These are phyloP conservation scores for Sphenostylis stenocarpa DNA, from an alignment of 306 rosid species.

Conservation along the genomic window DNA sequence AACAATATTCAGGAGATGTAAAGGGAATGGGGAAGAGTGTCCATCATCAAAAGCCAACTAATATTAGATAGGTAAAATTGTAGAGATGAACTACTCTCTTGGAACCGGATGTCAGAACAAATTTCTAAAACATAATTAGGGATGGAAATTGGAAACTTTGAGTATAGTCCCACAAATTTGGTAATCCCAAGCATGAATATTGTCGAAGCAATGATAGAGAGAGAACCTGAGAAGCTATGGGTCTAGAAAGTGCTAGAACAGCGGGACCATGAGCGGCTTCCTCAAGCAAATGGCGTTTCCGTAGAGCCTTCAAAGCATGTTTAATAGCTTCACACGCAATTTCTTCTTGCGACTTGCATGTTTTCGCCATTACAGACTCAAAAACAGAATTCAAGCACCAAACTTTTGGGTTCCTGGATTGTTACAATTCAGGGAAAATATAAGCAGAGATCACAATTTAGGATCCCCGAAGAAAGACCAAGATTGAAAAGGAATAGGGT, in stretches of 20 bases:
- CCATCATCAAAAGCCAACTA: conserved; percentile 8
- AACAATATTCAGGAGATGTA: background rate
- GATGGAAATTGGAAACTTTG: background rate
- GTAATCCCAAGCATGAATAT: background rate
- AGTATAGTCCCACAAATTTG: background rate
- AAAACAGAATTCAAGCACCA: conserved; percentile 9
- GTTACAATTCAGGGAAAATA: background rate
- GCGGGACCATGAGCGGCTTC: conserved; percentile 99
- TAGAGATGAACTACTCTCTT: background rate
- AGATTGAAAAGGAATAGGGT: background rate
- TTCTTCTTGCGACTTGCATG: conserved; percentile 56
- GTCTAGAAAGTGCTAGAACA: conserved; percentile 69
- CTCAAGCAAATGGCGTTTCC: conserved; percentile 86
- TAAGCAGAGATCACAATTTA: background rate
- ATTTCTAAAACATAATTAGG: background rate
- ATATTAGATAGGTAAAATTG: background rate
- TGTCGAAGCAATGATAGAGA: conserved; percentile 1
- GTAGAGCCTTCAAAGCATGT: conserved; percentile 79
- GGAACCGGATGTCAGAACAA: background rate
- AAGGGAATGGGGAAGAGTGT: background rate
- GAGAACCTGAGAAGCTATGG: conserved; percentile 60
- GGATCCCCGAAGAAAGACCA: background rate
- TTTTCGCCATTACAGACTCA: conserved; percentile 22
- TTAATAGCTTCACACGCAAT: conserved; percentile 65
- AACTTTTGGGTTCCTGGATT: background rate